Evolutionary conservation across 805 yeast species (phyloP).

Genomic region (Starmera dryadoides): DNA sequence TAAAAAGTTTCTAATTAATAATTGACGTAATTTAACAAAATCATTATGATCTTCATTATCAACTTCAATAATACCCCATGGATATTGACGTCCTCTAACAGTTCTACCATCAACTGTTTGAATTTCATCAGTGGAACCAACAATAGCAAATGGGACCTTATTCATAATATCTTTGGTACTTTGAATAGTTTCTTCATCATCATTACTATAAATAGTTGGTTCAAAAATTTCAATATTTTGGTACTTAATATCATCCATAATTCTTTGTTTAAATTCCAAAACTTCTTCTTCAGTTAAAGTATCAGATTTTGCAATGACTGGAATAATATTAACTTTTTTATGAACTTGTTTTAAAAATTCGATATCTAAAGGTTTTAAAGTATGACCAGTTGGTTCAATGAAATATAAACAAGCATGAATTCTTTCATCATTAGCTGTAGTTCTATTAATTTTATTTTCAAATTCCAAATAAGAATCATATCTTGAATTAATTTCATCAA

Average conservation of each 20-base stretch:
- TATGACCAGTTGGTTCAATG: conserved; percentile 96
- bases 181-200: conserved; percentile 74
- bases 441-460: conserved; percentile 77
- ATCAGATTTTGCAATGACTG: conserved; percentile 92
- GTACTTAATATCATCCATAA: conserved; percentile 65
- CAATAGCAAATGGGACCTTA: conserved; percentile 86
- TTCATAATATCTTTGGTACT: conserved; percentile 61
- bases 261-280: conserved; percentile 63
- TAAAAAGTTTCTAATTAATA: conserved; percentile 81
- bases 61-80: conserved; percentile 96
- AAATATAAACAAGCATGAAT: conserved; percentile 91
- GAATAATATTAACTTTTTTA: conserved; percentile 88
- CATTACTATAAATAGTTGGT: conserved; percentile 72
- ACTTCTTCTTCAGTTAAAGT: conserved; percentile 87
- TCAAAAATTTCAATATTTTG: conserved; percentile 71
- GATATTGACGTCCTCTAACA: conserved; percentile 89
- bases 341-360: conserved; percentile 82
- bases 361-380: conserved; percentile 81
- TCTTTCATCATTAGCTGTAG: conserved; percentile 68
- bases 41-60: conserved; percentile 93
- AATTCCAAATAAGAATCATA: conserved; percentile 85
- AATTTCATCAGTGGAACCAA: conserved; percentile 77
- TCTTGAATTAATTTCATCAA: conserved; percentile 80
- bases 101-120: conserved; percentile 64
- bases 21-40: conserved; percentile 80